Evolutionary conservation across 371 early-diverging fungal genomes (phyloP).

Genomic region (Haplosporangium sp.): DNA sequence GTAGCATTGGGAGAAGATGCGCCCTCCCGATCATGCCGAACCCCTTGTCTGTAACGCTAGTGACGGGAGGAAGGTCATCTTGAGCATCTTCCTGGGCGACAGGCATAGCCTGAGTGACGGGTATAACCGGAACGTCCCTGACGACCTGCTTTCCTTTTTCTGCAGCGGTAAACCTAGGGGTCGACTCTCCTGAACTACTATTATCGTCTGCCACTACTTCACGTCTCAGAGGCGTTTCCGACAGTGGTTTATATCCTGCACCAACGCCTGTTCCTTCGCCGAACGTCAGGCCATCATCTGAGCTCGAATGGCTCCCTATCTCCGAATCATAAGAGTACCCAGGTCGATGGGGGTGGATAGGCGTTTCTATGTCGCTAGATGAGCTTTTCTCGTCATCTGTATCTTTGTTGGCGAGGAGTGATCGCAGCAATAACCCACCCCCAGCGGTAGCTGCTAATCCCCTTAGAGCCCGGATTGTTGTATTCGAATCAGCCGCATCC

Average conservation of each 20-base stretch:
- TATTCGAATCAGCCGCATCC: slow-evolving; percentile 9
- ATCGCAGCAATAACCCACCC: slow-evolving; percentile 5
- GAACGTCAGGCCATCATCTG: slow-evolving; percentile 28
- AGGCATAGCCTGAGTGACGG: neutral
- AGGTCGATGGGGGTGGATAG: neutral
- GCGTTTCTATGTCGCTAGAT: neutral
- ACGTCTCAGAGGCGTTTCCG: neutral
- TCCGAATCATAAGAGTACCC: neutral
- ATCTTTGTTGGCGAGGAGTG: slow-evolving; percentile 11
- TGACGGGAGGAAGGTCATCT: slow-evolving; percentile 33
- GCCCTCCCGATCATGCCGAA: slow-evolving; percentile 1
- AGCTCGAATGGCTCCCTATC: slow-evolving; percentile 2
- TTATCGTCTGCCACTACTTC: neutral
- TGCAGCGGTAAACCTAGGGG: slow-evolving; percentile 13
- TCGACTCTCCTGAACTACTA: slow-evolving; percentile 1
- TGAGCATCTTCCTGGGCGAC: neutral
- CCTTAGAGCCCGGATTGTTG: neutral
- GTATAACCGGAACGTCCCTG: neutral
- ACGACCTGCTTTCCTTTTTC: slow-evolving; percentile 34
- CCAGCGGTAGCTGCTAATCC: slow-evolving; percentile 23
- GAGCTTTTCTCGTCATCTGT: slow-evolving; percentile 17
- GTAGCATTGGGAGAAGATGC: slow-evolving; percentile 3
- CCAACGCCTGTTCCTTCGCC: slow-evolving; percentile 32
- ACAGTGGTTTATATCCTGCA: neutral
- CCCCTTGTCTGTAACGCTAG: slow-evolving; percentile 20